phyloP scores from a whole-genome alignment of 495 filamentous ascomycete genomes.

The Annulohypoxylon maeteangense region DNA sequence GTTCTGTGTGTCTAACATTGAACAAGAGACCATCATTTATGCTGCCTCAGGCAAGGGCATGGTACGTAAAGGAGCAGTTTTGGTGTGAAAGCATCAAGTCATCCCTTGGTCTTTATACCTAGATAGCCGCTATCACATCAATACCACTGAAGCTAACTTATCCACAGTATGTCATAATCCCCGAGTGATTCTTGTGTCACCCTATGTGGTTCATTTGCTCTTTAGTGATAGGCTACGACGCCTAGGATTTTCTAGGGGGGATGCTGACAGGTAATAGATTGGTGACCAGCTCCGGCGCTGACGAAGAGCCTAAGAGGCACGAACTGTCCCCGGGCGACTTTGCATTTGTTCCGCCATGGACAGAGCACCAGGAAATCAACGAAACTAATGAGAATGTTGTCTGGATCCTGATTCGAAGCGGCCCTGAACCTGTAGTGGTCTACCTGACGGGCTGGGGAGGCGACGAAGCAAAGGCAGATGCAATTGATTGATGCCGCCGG shows the following conservation, averaged over 20 bases:
- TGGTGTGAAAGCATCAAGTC: not conserved
- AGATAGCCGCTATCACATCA: not conserved
- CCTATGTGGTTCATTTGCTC: not conserved
- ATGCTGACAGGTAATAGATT: conserved; percentile 41
- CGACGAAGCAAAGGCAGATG: conserved; percentile 44
- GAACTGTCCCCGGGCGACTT: conserved; percentile 69
- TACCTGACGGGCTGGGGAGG: conserved; percentile 69
- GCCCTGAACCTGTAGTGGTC: conserved; percentile 65
- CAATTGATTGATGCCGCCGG: conserved; percentile 20
- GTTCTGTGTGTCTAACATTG: conserved; percentile 15
- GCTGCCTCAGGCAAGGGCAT: conserved; percentile 54
- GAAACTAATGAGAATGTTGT: conserved; percentile 65
- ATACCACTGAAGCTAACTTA: conserved; percentile 20
- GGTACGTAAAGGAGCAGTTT: conserved; percentile 26
- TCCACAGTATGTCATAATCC: conserved; percentile 26
- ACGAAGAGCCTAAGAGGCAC: conserved; percentile 60
- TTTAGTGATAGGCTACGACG: not conserved
- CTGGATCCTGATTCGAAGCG: conserved; percentile 70
- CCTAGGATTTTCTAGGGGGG: not conserved
- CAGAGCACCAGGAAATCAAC: conserved; percentile 75
- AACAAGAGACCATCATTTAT: conserved; percentile 60
- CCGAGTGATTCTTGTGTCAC: not conserved
- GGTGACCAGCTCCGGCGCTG: conserved; percentile 53
- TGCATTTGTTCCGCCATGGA: conserved; percentile 70
- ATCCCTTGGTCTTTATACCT: not conserved